Evolutionary conservation across 2,329 filamentous ascomycete species (phyloP).

Genomic region (Botrytis paeoniae): DNA sequence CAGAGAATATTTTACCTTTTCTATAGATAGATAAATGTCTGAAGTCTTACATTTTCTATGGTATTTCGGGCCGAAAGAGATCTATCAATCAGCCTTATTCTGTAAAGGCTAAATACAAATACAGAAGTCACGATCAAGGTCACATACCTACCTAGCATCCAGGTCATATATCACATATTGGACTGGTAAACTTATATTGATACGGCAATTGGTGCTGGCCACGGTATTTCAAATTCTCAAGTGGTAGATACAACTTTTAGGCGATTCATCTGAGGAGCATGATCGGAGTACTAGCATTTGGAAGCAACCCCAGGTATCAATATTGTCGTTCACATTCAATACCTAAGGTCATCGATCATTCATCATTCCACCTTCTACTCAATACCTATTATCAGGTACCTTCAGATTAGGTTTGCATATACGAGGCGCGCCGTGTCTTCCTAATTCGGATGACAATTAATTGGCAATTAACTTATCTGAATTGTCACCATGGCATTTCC

Average conservation of each 20-base stretch:
- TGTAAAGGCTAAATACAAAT: conserved; percentile 19
- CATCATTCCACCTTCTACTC: not conserved
- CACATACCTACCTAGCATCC: not conserved
- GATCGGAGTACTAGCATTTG: not conserved
- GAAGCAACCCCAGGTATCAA: not conserved
- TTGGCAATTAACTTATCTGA: not conserved
- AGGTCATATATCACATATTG: not conserved
- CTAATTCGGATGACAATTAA: conserved; percentile 1
- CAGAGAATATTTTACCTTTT: not conserved
- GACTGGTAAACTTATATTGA: not conserved
- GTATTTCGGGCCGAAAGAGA: conserved; percentile 16
- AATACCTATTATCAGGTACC: not conserved
- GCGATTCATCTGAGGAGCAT: not conserved
- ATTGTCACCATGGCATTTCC: conserved; percentile 32
- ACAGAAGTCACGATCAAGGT: conserved; percentile 8
- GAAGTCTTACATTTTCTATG: conserved; percentile 13
- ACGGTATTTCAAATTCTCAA: not conserved
- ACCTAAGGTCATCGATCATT: not conserved
- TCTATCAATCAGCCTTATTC: conserved; percentile 21
- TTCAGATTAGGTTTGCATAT: not conserved
- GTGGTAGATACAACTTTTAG: not conserved
- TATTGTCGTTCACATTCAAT: not conserved
- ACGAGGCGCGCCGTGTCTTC: conserved; percentile 10
- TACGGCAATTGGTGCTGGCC: not conserved
- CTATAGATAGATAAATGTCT: not conserved